Conservation (phyloP, 1,284 basidiomycete genomes). For the Rhodotorula sp. region DNA sequence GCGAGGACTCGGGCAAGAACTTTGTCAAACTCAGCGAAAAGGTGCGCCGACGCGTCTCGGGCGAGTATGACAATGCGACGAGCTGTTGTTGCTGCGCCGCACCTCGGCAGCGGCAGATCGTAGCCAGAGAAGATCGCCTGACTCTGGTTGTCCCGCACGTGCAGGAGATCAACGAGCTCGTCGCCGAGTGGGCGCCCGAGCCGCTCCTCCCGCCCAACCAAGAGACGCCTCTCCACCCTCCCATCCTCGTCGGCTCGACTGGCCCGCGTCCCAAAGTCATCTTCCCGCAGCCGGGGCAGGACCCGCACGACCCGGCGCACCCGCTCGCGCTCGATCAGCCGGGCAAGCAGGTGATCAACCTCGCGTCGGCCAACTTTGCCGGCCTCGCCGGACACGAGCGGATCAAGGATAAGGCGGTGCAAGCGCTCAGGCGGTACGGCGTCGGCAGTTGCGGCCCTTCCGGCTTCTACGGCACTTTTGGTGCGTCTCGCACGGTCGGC, state of each 20-base stretch:
- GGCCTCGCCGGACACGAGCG: slow-evolving; percentile 84
- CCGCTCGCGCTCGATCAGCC: slow-evolving; percentile 40
- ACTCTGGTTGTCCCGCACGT: not conserved
- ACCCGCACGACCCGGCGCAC: slow-evolving; percentile 38
- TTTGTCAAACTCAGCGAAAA: slow-evolving; percentile 90
- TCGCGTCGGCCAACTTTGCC: slow-evolving; percentile 90
- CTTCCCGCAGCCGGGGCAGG: slow-evolving; percentile 63
- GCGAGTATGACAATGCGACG: not conserved
- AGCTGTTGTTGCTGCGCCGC: no score
- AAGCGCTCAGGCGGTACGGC: slow-evolving; percentile 87
- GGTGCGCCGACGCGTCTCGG: slow-evolving; percentile 55
- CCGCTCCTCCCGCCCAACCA: slow-evolving; percentile 68
- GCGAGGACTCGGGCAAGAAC: slow-evolving; percentile 79
- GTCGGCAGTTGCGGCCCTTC: slow-evolving; percentile 95
- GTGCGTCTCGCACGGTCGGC: slow-evolving; percentile 54
- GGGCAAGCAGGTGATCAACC: slow-evolving; percentile 75
- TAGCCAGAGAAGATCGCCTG: no score
- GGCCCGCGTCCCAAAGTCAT: slow-evolving; percentile 73
- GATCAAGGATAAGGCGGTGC: slow-evolving; percentile 81
- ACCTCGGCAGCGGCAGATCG: no score
- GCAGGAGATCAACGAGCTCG: slow-evolving; percentile 94
- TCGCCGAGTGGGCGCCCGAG: slow-evolving; percentile 92
- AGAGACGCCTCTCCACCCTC: slow-evolving; percentile 66
- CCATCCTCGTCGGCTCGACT: slow-evolving; percentile 76
- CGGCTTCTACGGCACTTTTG: slow-evolving; percentile 95